phyloP scores from a whole-genome alignment of 2,329 filamentous ascomycete genomes.

The Aaosphaeria arxii region DNA sequence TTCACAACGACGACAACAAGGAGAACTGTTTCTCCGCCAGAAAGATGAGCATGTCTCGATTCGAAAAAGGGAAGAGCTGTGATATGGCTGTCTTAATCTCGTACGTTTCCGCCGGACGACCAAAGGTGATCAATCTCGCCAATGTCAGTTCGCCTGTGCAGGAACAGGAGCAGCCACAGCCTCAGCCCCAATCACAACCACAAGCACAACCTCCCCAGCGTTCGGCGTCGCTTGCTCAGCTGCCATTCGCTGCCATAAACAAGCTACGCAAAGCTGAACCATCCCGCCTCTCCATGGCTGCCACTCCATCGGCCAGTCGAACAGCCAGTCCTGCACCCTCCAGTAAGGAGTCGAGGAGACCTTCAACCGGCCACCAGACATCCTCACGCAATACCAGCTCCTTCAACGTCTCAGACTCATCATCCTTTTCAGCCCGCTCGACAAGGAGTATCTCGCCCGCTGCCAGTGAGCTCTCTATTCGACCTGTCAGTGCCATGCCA shows the following conservation, averaged over 20 bases:
- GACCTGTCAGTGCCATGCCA: constrained; percentile 19
- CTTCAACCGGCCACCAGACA: constrained; percentile 8
- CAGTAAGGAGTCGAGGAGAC: constrained; percentile 18
- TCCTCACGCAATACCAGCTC: constrained; percentile 15
- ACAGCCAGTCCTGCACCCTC: constrained; percentile 18
- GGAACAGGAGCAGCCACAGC: neutral
- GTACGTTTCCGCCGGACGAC: constrained; percentile 35
- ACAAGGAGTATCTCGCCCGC: constrained; percentile 5
- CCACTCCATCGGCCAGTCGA: constrained; percentile 16
- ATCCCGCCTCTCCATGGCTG: constrained; percentile 22
- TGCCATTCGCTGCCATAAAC: constrained; percentile 25
- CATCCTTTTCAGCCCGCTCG: constrained; percentile 16
- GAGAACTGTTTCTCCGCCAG: constrained; percentile 22
- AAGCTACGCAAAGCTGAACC: constrained; percentile 25
- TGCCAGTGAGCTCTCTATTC: constrained; percentile 1
- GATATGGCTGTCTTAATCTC: constrained; percentile 38
- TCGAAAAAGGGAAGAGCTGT: constrained; percentile 32
- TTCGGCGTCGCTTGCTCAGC: constrained; percentile 31
- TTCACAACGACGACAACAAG: constrained; percentile 25
- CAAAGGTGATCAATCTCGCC: constrained; percentile 37
- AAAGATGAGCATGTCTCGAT: constrained; percentile 30
- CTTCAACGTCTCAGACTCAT: constrained; percentile 18
- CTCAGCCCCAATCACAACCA: neutral
- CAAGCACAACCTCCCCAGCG: constrained; percentile 16
- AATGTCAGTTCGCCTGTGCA: constrained; percentile 12